Conservation (phyloP, 768 basidiomycete genomes). For the Termitomyces sp. region DNA sequence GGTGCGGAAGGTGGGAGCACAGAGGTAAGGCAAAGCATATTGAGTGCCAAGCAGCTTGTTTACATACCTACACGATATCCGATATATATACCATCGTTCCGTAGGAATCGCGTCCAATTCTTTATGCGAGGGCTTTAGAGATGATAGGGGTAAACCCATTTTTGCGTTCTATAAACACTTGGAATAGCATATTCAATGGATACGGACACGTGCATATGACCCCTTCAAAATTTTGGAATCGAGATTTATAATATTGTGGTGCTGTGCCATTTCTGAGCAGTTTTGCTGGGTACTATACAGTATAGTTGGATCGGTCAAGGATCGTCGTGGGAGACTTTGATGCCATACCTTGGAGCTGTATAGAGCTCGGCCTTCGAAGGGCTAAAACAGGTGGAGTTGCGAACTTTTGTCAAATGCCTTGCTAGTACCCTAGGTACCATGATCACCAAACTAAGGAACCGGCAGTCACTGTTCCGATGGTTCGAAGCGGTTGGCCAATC, state of each 20-base stretch:
- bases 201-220: slow-evolving; percentile 65
- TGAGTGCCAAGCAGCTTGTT: slow-evolving; percentile 7
- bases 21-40: slow-evolving; percentile 55
- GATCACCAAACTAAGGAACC: too few relatives aligned
- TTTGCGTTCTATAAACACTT: slow-evolving; percentile 25
- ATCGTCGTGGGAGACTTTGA: slow-evolving; percentile 56
- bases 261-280: slow-evolving; percentile 67
- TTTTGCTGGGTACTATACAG: slow-evolving; percentile 61
- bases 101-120: slow-evolving; percentile 53
- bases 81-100: slow-evolving; percentile 56
- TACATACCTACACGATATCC: slow-evolving; percentile 72
- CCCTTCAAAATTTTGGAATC: slow-evolving; percentile 55
- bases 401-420: slow-evolving; percentile 46
- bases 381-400: slow-evolving; percentile 56
- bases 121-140: slow-evolving; percentile 52
- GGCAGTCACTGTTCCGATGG: too few relatives aligned
- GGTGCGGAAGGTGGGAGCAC: slow-evolving; percentile 57
- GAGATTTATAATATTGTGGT: slow-evolving; percentile 56
- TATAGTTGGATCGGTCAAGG: too few relatives aligned
- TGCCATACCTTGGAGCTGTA: slow-evolving; percentile 25
- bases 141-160: slow-evolving; percentile 72
- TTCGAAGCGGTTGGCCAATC: too few relatives aligned
- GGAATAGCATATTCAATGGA: background rate
- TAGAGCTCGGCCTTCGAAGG: slow-evolving; percentile 53
- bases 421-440: too few relatives aligned